Evolutionary conservation across 208 protist species (phyloP).

Genomic region (Trypanosomatidae sp.): DNA sequence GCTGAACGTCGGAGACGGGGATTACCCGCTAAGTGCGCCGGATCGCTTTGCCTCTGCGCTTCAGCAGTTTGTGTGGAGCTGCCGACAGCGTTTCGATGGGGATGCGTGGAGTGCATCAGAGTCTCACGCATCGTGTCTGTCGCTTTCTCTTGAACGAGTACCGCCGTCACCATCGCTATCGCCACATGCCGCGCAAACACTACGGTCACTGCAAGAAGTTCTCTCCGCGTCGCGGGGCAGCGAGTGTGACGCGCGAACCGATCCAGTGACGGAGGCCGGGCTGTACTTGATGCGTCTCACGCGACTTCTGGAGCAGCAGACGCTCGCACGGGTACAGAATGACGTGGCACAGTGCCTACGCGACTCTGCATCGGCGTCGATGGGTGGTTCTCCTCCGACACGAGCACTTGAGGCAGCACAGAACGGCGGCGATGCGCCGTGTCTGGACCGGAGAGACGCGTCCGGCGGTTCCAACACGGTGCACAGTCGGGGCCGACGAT

Average conservation of each 20-base stretch:
- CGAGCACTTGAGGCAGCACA: too few species aligned
- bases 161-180: too few species aligned
- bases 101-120: too few species aligned
- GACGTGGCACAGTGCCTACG: too few species aligned
- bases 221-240: not conserved
- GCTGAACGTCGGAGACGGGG: too few species aligned
- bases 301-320: slow-evolving; percentile 27
- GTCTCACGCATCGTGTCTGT: too few species aligned
- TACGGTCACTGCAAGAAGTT: slow-evolving; percentile 7
- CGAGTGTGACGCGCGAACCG: not conserved
- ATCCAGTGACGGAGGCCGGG: slow-evolving; percentile 22
- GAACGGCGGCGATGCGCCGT: too few species aligned
- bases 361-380: too few species aligned
- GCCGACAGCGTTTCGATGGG: too few species aligned
- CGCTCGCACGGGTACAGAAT: slow-evolving; percentile 14
- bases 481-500: slow-evolving; percentile 19
- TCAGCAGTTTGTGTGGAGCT: slow-evolving; percentile 26
- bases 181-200: too few species aligned
- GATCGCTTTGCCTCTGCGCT: slow-evolving; percentile 22
- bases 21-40: too few species aligned
- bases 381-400: not conserved
- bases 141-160: too few species aligned
- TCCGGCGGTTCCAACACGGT: slow-evolving; percentile 6
- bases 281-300: slow-evolving; percentile 38
- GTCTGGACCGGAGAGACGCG: not conserved